Base-by-base conservation (phyloP, 768 basidiomycete genomes). In the Pisolithus albus region DNA sequence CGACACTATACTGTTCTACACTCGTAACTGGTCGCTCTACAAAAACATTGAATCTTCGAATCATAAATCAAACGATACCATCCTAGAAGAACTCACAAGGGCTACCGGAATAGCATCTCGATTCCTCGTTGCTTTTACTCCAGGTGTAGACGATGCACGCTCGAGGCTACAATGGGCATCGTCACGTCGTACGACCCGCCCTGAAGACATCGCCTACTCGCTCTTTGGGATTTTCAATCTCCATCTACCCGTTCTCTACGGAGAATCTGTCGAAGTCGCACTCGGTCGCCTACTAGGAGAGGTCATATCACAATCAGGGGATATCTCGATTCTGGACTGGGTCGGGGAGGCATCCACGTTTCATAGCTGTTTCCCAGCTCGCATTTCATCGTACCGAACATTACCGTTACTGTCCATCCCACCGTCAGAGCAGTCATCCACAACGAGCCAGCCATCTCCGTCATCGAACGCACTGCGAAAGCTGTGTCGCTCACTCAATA, bases 141-240 rank as follows among this genome's bases (percentile, higher is more conserved):
- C 41, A 15, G 50, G 54, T 10, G 37, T 32, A 46, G 46, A 44
- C 6, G 46, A 55, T 30, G 50, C 50, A 5, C 42, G 42, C 19
- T 15, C 13, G 4, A 44, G 42, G 11, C 42, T 44, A 2, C 42
- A 44, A n/a, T 55, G 50, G 40, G 39, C 45, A 26, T 55, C 40
- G 9, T 45, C 37, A 21, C 50, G 41, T 16, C 30, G 45, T 9
- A 44, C 46, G 7, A 52, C 50, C 11, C 23, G 39, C 28, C 45
- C 39, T 42, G 54, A 41, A 34, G 47, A 52, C 19, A 49, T 43
- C 21, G 37, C 38, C 19, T 55, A 49, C 30, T 52, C 45, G 11
- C 37, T 52, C 9, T 46, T 55, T 13, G 50, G 47, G 28, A 55
- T 52, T 30, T 52, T 49, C 42, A 24, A 44, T 8, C 18, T 44